phyloP scores from a whole-genome alignment of 805 yeast species.

The Candida ortonii region DNA sequence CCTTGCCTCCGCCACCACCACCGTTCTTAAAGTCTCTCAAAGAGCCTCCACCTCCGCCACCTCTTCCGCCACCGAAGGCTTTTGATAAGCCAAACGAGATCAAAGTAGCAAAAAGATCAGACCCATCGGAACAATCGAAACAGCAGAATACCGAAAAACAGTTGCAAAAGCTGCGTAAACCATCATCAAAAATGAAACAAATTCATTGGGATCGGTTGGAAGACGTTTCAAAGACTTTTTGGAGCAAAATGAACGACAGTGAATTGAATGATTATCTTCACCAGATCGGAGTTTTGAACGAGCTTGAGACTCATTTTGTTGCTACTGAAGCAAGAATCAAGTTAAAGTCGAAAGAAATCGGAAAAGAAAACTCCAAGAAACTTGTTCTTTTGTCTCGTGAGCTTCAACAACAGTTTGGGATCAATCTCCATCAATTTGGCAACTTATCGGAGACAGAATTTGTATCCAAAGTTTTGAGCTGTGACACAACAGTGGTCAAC shows the following conservation, averaged over 20 bases:
- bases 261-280: conserved; percentile 47
- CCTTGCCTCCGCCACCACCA: conserved; percentile 13
- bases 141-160: conserved; percentile 1
- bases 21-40: conserved; percentile 19
- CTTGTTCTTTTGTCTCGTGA: conserved; percentile 64
- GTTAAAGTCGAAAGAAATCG: conserved; percentile 29
- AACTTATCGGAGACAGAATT: conserved; percentile 52
- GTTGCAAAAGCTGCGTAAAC: conserved; percentile 9
- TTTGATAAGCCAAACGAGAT: too few species aligned
- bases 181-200: conserved; percentile 56
- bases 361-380: conserved; percentile 45
- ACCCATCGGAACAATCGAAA: background rate
- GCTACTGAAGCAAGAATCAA: conserved; percentile 31
- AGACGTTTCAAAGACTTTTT: conserved; percentile 54
- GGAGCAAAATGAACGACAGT: conserved; percentile 51
- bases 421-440: conserved; percentile 66
- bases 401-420: conserved; percentile 75
- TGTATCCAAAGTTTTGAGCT: conserved; percentile 50
- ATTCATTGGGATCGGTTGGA: conserved; percentile 81
- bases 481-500: conserved; percentile 53
- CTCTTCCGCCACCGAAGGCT: conserved; percentile 20
- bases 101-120: conserved; percentile 1
- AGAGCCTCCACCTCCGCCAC: conserved; percentile 22
- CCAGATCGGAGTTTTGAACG: conserved; percentile 61
- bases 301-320: conserved; percentile 58